A percentile compares a stretch with the other conserved stretches of the same genome.
Evolutionary conservation across 371 early-diverging fungal genomes (phyloP).

Genomic region (Actinomucor elegans): DNA sequence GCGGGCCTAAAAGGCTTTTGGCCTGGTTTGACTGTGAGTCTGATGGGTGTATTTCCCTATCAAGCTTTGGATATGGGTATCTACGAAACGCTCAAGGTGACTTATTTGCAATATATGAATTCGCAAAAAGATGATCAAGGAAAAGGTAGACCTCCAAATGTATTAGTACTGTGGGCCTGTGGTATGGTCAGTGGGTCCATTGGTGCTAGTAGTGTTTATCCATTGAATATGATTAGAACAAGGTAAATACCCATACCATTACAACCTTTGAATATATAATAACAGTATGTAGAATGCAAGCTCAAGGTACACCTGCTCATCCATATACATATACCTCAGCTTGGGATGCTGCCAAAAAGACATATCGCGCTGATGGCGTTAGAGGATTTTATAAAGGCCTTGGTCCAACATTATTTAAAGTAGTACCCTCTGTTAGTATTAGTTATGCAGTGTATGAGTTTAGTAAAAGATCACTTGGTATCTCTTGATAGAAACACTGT

Average conservation of each 20-base stretch:
- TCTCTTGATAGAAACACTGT: constrained; percentile 28
- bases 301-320: constrained; percentile 81
- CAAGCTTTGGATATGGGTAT: constrained; percentile 78
- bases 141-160: constrained; percentile 40
- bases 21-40: constrained; percentile 65
- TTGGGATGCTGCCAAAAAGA: constrained; percentile 69
- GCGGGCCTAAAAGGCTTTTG: constrained; percentile 71
- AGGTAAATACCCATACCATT: no score
- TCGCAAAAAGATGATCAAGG: constrained; percentile 31
- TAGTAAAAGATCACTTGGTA: constrained; percentile 55
- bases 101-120: constrained; percentile 60
- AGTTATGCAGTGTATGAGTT: constrained; percentile 67
- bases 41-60: constrained; percentile 82
- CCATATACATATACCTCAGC: constrained; percentile 69
- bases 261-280: no score
- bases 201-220: constrained; percentile 79
- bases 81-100: constrained; percentile 74
- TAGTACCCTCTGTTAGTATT: constrained; percentile 67
- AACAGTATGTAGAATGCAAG: constrained; percentile 78
- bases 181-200: constrained; percentile 76
- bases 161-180: constrained; percentile 63
- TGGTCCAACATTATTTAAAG: constrained; percentile 76
- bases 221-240: constrained; percentile 75
- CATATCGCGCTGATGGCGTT: constrained; percentile 75
- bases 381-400: constrained; percentile 88